Conservation (phyloP, 495 filamentous ascomycete species). For the Acidomyces sp. region DNA sequence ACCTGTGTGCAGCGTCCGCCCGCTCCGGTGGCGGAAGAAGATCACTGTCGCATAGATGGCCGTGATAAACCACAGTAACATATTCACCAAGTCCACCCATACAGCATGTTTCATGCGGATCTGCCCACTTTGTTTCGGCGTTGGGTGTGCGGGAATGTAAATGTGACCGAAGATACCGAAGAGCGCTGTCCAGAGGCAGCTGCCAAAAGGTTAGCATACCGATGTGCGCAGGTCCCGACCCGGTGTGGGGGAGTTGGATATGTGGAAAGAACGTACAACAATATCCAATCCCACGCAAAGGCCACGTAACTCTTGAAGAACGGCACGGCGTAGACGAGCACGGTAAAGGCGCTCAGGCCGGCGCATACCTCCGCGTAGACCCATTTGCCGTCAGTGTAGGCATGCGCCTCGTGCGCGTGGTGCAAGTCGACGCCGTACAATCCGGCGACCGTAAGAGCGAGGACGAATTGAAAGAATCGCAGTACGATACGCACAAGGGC, state of each 20-base stretch:
- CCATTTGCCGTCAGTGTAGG: slow-evolving; percentile 53
- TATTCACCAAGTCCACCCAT: slow-evolving; percentile 66
- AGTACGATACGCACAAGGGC: slow-evolving; percentile 32
- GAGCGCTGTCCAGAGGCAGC: slow-evolving; percentile 59
- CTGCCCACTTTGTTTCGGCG: slow-evolving; percentile 44
- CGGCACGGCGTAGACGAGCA: slow-evolving; percentile 49
- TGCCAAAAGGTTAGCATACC: slow-evolving; percentile 9
- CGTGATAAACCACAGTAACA: slow-evolving; percentile 57
- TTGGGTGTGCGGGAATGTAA: slow-evolving; percentile 56
- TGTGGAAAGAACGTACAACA: slow-evolving; percentile 35
- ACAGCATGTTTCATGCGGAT: slow-evolving; percentile 70
- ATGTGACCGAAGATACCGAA: slow-evolving; percentile 69
- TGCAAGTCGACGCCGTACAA: slow-evolving; percentile 65
- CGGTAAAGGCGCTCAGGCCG: slow-evolving; percentile 43
- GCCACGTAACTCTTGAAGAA: slow-evolving; percentile 41
- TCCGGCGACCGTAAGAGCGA: slow-evolving; percentile 61
- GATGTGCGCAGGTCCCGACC: slow-evolving; percentile 1
- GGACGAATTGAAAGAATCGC: slow-evolving; percentile 58
- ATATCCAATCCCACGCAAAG: slow-evolving; percentile 56
- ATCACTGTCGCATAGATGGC: slow-evolving; percentile 22
- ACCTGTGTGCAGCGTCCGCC: slow-evolving; percentile 18
- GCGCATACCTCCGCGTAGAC: slow-evolving; percentile 58
- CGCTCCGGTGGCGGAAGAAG: slow-evolving; percentile 11
- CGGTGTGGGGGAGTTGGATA: not conserved
- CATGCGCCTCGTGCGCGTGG: slow-evolving; percentile 37